Conservation (phyloP, 1,139 yeast genomes). For the Blastobotrys elegans region DNA sequence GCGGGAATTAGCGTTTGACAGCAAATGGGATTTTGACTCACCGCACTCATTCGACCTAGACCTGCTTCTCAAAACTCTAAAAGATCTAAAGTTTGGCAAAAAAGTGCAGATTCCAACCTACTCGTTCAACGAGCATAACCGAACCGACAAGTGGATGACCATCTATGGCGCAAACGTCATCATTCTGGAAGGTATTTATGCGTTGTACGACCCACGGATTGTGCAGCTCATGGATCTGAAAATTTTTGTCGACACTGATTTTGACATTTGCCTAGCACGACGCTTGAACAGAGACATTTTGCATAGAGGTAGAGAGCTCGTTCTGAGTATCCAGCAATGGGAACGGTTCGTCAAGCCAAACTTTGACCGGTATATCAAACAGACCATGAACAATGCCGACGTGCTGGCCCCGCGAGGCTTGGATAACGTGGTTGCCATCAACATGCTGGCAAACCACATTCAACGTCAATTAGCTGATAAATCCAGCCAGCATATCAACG, state of each 20-base stretch:
- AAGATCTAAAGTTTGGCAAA: slow-evolving; percentile 52
- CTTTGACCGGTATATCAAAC: slow-evolving; percentile 68
- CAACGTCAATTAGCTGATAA: slow-evolving; percentile 64
- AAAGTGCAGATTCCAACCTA: slow-evolving; percentile 79
- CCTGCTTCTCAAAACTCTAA: slow-evolving; percentile 56
- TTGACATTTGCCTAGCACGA: slow-evolving; percentile 86
- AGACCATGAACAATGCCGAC: slow-evolving; percentile 79
- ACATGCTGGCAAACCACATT: slow-evolving; percentile 73
- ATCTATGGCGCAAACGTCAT: slow-evolving; percentile 96
- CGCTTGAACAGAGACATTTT: slow-evolving; percentile 81
- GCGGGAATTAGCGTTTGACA: slow-evolving; percentile 54
- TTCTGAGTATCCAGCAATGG: slow-evolving; percentile 86
- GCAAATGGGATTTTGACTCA: slow-evolving; percentile 77
- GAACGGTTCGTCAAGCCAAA: slow-evolving; percentile 86
- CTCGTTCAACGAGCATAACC: slow-evolving; percentile 68
- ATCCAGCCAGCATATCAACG: slow-evolving; percentile 59
- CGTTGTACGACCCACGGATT: slow-evolving; percentile 66
- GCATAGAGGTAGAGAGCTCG: slow-evolving; percentile 77
- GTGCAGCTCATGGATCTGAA: slow-evolving; percentile 77
- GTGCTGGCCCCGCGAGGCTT: slow-evolving; percentile 84
- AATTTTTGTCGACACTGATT: slow-evolving; percentile 87
- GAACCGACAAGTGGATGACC: slow-evolving; percentile 64
- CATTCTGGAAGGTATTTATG: slow-evolving; percentile 86
- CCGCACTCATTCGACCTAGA: slow-evolving; percentile 83
- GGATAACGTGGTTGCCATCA: slow-evolving; percentile 75